Percentiles rank a stretch among this genome's conserved stretches.
These are phyloP conservation scores for Nicotiana tabacum DNA, from an alignment of 257 asterid genomes.

Conservation along the genomic window DNA sequence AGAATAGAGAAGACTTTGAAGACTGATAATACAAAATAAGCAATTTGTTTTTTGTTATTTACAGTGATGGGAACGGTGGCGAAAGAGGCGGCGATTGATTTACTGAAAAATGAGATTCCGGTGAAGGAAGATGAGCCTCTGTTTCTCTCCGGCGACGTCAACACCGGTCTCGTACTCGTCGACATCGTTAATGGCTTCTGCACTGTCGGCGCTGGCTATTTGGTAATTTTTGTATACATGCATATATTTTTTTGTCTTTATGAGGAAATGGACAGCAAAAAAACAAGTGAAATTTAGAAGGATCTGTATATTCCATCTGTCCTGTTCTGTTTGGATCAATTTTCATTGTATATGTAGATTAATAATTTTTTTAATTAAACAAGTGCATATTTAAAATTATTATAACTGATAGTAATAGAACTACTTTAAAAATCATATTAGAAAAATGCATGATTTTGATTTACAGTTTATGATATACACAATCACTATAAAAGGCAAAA, in stretches of 20 bases:
- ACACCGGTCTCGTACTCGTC: slow-evolving; percentile 74
- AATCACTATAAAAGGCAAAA: too few relatives aligned
- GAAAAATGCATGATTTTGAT: neutral
- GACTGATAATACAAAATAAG: neutral
- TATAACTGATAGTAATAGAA: too few relatives aligned
- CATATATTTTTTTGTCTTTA: neutral
- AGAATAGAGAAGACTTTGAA: neutral
- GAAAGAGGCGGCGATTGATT: slow-evolving; percentile 21
- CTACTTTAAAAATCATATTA: neutral
- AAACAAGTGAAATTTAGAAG: neutral
- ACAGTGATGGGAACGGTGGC: slow-evolving; percentile 8
- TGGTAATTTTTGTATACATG: slow-evolving; percentile 27
- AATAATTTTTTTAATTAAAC: too few relatives aligned
- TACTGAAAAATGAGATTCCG: slow-evolving; percentile 52
- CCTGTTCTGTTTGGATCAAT: neutral
- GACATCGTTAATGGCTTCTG: slow-evolving; percentile 92
- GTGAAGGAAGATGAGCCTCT: slow-evolving; percentile 49
- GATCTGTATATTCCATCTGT: neutral
- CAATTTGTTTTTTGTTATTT: neutral
- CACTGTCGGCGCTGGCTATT: slow-evolving; percentile 84
- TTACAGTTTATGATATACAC: neutral
- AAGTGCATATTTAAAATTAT: too few relatives aligned
- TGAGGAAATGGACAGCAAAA: neutral
- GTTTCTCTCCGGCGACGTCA: slow-evolving; percentile 47
- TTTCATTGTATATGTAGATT: neutral